Base-by-base conservation (phyloP, 1,139 yeast genomes). In the Scheffersomyces lignicola region DNA sequence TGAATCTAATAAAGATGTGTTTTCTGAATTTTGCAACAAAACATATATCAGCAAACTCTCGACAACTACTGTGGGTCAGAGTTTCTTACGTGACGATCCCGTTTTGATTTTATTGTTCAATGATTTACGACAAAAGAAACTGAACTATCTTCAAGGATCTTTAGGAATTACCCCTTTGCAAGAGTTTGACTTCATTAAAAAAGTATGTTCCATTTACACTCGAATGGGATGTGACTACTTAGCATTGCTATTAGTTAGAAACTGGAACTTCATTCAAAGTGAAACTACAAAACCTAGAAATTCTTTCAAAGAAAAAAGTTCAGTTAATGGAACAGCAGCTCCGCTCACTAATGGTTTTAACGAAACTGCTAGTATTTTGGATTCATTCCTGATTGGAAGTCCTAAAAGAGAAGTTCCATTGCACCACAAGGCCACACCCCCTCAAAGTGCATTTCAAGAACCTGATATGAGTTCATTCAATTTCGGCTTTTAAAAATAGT, bases 211-310 rank as follows among this genome's bases (percentile, higher is more conserved):
- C 30, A 83, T 87, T 38, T 86, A 88, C 50, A 69, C 78, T 10
- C 69, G 95, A 40, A 88, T 90, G 96, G 97, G 97, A 0, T 90
- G 97, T 62, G 96, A 90, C 48, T 76, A 80, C 43, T 57, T 90
- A 31, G 81, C 90, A 0, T 53, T 86, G 13, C 71, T 80, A 31
- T 56, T 89, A 34, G 63, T 85, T 3, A 65, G 66, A 34, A 77
- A 76, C 40, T 90, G 97, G 97, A 62, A 62, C 21, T 90, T 89
- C 51, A 16, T 25, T 24, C 27, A 24, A 28, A 13, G 22, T 24
- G 14, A 33, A 27, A 16, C 24, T 23, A 12, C 22, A 29, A 18
- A 3, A 24, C 9, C 27, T 1, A 23, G 23, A n/a, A 21, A 15
- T 17, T 31, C 8, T 15, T 5, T 12, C 10, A 29, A 3, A 9